phyloP scores from a whole-genome alignment of 2,329 filamentous ascomycete genomes.

The Raffaelea ambrosiae region DNA sequence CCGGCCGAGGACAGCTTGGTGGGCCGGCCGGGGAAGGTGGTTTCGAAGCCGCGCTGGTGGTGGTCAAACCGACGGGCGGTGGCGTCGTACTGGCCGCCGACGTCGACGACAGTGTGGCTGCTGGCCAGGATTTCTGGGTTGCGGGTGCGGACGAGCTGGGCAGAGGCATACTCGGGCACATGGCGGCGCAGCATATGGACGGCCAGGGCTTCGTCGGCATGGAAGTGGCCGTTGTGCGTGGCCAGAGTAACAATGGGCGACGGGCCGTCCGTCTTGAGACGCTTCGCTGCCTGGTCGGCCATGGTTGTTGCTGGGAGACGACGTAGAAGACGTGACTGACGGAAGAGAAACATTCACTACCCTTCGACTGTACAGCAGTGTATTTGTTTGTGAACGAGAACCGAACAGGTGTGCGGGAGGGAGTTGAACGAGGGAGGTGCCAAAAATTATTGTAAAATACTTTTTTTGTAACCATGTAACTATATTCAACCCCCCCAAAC shows the following conservation, averaged over 20 bases:
- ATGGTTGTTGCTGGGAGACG: no score
- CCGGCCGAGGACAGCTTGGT: constrained; percentile 94
- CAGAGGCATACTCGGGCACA: constrained; percentile 66
- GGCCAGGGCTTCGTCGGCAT: constrained; percentile 94
- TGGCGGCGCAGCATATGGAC: constrained; percentile 86
- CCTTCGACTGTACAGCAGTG: no score
- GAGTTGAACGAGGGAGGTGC: no score
- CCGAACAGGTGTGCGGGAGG: no score
- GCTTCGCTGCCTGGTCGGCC: constrained; percentile 65
- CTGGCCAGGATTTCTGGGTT: constrained; percentile 68
- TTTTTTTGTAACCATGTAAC: neutral
- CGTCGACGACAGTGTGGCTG: constrained; percentile 94
- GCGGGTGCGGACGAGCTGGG: constrained; percentile 75
- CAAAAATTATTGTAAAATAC: neutral
- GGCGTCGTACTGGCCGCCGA: constrained; percentile 89
- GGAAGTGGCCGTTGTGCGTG: constrained; percentile 97
- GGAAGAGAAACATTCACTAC: constrained; percentile 29
- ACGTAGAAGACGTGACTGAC: constrained; percentile 21
- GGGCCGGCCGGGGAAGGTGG: constrained; percentile 70
- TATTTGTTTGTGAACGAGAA: no score
- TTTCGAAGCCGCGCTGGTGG: constrained; percentile 85
- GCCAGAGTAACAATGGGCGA: constrained; percentile 57
- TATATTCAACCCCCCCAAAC: neutral
- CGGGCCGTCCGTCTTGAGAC: constrained; percentile 62
- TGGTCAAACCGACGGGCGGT: constrained; percentile 79